Conservation (phyloP, 2,329 filamentous ascomycete genomes). For the Dothistroma septosporum region DNA sequence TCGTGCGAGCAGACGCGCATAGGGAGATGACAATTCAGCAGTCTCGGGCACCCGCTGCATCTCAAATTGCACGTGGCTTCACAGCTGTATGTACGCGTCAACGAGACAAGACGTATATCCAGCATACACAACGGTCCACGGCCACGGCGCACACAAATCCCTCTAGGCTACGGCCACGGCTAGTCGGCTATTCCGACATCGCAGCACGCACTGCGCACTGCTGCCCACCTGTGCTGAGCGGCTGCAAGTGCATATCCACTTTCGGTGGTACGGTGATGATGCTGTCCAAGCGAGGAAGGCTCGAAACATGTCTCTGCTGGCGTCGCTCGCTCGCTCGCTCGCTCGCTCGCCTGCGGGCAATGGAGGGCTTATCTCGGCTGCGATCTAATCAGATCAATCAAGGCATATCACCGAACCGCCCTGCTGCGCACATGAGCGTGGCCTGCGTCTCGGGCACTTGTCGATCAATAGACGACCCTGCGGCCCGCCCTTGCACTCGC, state of each 20-base stretch:
- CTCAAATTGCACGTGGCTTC: background rate
- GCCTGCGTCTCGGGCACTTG: background rate
- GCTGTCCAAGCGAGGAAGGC: too few species aligned
- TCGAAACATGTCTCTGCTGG: too few species aligned
- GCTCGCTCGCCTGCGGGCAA: too few species aligned
- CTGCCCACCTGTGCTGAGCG: too few species aligned
- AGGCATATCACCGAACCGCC: background rate
- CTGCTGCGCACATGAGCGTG: background rate
- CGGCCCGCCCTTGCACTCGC: background rate
- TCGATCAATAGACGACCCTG: background rate
- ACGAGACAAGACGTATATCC: background rate
- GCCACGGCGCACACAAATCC: background rate
- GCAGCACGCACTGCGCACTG: too few species aligned
- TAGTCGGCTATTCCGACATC: too few species aligned
- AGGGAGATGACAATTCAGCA: too few species aligned
- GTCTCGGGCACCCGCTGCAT: background rate
- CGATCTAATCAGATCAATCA: conserved; percentile 4
- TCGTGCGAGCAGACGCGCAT: too few species aligned
- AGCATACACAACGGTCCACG: background rate
- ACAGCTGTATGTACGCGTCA: background rate
- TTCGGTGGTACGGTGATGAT: too few species aligned
- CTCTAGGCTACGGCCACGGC: background rate
- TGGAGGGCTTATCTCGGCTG: background rate
- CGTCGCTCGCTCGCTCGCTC: too few species aligned
- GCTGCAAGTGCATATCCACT: too few species aligned